These are phyloP conservation scores for Arabis alpina DNA, from an alignment of 345 rosid genomes.

Conservation along the genomic window DNA sequence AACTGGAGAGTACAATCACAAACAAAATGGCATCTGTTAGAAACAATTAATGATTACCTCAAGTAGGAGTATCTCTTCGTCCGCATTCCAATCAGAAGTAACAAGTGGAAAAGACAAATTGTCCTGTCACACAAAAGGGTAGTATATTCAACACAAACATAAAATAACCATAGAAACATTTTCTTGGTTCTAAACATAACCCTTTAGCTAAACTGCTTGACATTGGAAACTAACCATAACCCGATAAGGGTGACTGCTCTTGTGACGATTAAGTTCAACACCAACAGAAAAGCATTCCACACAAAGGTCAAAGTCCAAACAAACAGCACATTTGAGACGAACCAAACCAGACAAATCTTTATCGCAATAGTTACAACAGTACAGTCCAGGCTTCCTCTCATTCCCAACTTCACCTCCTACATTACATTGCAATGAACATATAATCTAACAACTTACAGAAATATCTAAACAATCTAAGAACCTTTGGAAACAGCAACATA, in stretches of 20 bases:
- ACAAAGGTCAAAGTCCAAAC: slow-evolving; percentile 93
- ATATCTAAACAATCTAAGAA: background rate
- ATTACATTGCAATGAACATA: slow-evolving; percentile 29
- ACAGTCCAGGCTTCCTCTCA: slow-evolving; percentile 61
- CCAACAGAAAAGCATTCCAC: slow-evolving; percentile 90
- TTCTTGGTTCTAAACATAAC: background rate
- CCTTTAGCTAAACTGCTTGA: background rate
- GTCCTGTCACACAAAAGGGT: slow-evolving; percentile 60
- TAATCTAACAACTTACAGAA: slow-evolving; percentile 1
- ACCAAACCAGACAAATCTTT: slow-evolving; percentile 86
- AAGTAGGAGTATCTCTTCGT: slow-evolving; percentile 89
- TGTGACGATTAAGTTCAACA: slow-evolving; percentile 76
- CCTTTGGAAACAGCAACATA: slow-evolving; percentile 5
- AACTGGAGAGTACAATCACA: slow-evolving; percentile 9
- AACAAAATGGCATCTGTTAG: slow-evolving; percentile 2
- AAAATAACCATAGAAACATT: background rate
- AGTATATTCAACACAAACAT: slow-evolving; percentile 15
- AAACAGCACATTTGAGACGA: slow-evolving; percentile 85
- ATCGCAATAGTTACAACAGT: slow-evolving; percentile 89
- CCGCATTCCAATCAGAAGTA: slow-evolving; percentile 92
- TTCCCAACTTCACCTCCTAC: slow-evolving; percentile 48
- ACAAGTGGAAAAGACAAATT: slow-evolving; percentile 89
- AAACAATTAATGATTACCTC: slow-evolving; percentile 58
- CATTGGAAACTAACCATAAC: slow-evolving; percentile 73
- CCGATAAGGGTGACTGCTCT: slow-evolving; percentile 75